phyloP scores from a whole-genome alignment of 495 filamentous ascomycete species.

The Jackrogersella minutella region DNA sequence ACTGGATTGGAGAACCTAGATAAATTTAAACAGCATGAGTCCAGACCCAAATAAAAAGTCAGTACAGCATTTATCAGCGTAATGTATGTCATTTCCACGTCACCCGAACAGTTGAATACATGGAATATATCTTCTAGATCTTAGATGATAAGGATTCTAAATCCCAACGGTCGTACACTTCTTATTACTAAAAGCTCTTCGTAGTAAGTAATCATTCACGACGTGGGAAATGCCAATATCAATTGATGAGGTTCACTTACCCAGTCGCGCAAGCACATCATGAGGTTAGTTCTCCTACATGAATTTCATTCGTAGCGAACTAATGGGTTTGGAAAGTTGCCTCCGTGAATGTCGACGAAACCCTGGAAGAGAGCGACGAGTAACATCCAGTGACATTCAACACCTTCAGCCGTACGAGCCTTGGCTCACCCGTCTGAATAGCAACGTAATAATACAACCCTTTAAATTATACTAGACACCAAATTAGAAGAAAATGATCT shows the following conservation, averaged over 20 bases:
- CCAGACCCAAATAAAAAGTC: neutral
- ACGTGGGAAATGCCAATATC: neutral
- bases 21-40: neutral
- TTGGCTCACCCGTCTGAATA: neutral
- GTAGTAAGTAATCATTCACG: constrained; percentile 1
- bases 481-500: neutral
- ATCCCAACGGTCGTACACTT: constrained; percentile 7
- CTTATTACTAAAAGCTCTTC: neutral
- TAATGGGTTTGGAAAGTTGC: neutral
- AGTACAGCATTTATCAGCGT: neutral
- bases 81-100: neutral
- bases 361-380: neutral
- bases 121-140: neutral
- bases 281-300: neutral
- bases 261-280: neutral
- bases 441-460: neutral
- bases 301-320: neutral
- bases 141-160: neutral
- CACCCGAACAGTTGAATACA: too few species aligned
- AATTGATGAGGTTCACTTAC: neutral
- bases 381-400: neutral
- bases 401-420: neutral
- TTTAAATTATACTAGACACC: neutral
- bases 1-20: neutral
- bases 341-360: neutral